These are phyloP conservation scores for Candida chilensis DNA, from an alignment of 805 yeast genomes.

Conservation along the genomic window DNA sequence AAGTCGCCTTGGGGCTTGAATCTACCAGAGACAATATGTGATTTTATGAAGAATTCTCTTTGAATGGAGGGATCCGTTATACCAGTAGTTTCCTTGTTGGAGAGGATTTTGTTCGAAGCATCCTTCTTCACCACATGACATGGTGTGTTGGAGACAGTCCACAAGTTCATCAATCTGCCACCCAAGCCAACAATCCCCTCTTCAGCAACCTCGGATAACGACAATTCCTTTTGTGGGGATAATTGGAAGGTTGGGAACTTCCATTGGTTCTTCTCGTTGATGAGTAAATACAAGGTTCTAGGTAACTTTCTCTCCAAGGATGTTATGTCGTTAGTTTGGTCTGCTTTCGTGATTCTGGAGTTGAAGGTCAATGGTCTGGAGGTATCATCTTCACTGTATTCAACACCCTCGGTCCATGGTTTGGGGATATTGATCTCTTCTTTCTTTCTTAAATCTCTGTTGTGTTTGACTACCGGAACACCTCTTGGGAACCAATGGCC, in stretches of 20 bases:
- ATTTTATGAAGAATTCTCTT: constrained; percentile 74
- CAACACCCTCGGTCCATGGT: constrained; percentile 32
- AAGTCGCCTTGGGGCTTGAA: constrained; percentile 35
- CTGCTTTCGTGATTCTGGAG: constrained; percentile 73
- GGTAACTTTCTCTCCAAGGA: constrained; percentile 75
- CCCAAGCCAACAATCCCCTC: constrained; percentile 63
- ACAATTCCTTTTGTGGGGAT: constrained; percentile 22
- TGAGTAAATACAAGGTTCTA: constrained; percentile 70
- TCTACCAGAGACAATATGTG: constrained; percentile 81
- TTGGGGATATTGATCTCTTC: constrained; percentile 75
- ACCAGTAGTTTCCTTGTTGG: constrained; percentile 7
- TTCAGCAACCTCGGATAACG: constrained; percentile 70
- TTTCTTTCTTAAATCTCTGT: constrained; percentile 79
- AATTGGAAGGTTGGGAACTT: constrained; percentile 65
- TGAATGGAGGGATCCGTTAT: no score
- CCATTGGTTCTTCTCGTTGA: constrained; percentile 47
- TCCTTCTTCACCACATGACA: constrained; percentile 52
- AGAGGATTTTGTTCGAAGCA: constrained; percentile 12
- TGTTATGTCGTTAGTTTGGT: constrained; percentile 45
- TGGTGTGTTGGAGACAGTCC: constrained; percentile 89
- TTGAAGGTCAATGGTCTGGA: constrained; percentile 62
- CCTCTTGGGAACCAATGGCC: constrained; percentile 79
- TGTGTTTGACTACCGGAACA: constrained; percentile 75
- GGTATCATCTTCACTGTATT: constrained; percentile 42
- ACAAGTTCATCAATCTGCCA: constrained; percentile 70